phyloP scores from a whole-genome alignment of 202 grass and related monocot genomes.

The Zoysia matrella region DNA sequence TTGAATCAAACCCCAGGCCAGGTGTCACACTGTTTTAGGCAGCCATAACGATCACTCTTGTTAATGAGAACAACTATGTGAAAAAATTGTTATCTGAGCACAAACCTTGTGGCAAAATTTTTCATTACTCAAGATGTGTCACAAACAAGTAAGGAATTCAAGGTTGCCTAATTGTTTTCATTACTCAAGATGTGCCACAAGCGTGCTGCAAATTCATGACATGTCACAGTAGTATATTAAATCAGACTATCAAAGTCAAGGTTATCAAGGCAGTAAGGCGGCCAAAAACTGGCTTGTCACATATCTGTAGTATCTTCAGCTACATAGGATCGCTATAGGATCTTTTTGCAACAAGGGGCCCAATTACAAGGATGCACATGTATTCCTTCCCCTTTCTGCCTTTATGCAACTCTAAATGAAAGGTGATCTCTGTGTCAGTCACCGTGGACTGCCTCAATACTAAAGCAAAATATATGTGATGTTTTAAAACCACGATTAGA shows the following conservation, averaged over 20 bases:
- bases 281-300: not conserved
- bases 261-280: not conserved
- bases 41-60: not conserved
- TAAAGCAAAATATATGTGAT: conserved; percentile 1
- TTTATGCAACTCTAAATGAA: conserved; percentile 3
- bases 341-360: not conserved
- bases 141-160: not conserved
- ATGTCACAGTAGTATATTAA: not conserved
- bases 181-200: too few relatives aligned
- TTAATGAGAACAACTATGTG: not conserved
- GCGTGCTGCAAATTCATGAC: too few relatives aligned
- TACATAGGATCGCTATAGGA: not conserved
- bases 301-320: not conserved
- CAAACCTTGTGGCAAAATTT: not conserved
- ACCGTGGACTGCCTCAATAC: not conserved
- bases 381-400: not conserved
- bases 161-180: not conserved
- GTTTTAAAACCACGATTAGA: not conserved
- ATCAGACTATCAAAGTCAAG: not conserved
- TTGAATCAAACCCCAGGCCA: not conserved
- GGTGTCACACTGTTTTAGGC: not conserved
- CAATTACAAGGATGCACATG: not conserved
- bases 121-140: not conserved
- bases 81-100: not conserved
- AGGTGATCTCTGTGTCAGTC: not conserved